Evolutionary conservation across 2,329 filamentous ascomycete genomes (phyloP), one percentile per base, ranked within the genome.

Genomic region (Ophioceras dolichostomum): DNA sequence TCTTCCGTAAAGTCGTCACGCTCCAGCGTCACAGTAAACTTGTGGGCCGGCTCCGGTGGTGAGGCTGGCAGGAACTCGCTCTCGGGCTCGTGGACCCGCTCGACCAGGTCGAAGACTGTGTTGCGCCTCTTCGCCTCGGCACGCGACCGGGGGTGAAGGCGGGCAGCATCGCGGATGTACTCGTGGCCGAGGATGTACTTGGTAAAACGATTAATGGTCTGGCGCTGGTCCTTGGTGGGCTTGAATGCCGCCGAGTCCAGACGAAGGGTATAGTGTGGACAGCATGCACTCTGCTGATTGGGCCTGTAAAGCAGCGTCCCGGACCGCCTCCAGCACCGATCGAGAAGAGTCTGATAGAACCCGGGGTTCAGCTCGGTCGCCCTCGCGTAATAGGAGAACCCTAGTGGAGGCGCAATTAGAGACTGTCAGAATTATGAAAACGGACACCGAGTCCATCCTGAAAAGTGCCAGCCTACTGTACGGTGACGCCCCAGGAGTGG

Each of bases 261-360:
- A 33, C 83, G 76, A 38, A 91, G 78, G 1, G 83, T 87, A 55
- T 89, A 96, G 52, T 95, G 87, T 32, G 88, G 87, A 56, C 91
- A 98, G 52, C 91, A 98, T 43, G 86, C 83, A 39, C 77, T 68
- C 41, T 71, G 70, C 49, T 85, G 78, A 56, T 91, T 81, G 12
- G 84, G 83, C 42, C 84, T 76, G 58, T 91, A 91, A 34, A 91
- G 63, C 8, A 86, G 64, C 20, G 62, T 74, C 13, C 73, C 77
- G 27, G 77, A 87, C 44, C 83, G 71, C 55, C 84, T 79, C 83
- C 83, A 91, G 43, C 79, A 83, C 45, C 81, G 73, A 55, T 87
- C 74, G 32, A 89, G 61, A 27, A 91, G 64, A 31, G 55, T 61
- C 54, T 89, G 80, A 49, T 91, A 91, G 49, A 83, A 75, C 1